Evolutionary conservation across 73 alveolate genomes (phyloP).

Genomic region (Paraurostyla sp.): DNA sequence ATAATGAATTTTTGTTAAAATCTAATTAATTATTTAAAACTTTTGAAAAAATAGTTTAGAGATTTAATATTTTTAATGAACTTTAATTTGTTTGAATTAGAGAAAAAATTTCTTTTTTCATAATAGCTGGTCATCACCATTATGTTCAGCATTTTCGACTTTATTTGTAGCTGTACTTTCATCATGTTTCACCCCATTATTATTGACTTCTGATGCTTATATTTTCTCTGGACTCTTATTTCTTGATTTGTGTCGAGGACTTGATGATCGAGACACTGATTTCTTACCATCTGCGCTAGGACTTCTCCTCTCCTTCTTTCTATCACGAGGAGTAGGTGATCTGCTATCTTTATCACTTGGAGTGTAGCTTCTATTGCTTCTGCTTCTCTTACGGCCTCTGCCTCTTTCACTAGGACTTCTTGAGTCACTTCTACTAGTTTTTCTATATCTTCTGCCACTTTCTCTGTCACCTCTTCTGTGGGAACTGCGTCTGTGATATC

Average conservation of each 20-base stretch:
- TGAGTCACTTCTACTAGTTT: neutral
- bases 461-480: neutral
- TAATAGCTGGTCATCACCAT: too few relatives aligned
- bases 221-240: neutral
- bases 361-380: conserved; percentile 16
- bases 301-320: neutral
- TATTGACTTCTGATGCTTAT: neutral
- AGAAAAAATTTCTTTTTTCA: too few relatives aligned
- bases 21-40: neutral
- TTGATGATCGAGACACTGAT: neutral
- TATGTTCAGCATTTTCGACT: neutral
- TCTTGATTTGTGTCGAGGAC: neutral
- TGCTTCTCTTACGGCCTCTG: neutral
- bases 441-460: conserved; percentile 12
- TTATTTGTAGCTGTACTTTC: neutral
- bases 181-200: neutral
- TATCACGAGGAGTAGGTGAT: neutral
- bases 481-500: neutral
- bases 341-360: neutral
- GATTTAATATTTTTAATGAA: too few relatives aligned
- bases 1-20: too few relatives aligned
- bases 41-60: too few relatives aligned
- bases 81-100: neutral
- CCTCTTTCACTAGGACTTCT: conserved; percentile 1
- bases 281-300: neutral